Conservation (phyloP, 1,284 basidiomycete species). For the Trichosporon sp. region DNA sequence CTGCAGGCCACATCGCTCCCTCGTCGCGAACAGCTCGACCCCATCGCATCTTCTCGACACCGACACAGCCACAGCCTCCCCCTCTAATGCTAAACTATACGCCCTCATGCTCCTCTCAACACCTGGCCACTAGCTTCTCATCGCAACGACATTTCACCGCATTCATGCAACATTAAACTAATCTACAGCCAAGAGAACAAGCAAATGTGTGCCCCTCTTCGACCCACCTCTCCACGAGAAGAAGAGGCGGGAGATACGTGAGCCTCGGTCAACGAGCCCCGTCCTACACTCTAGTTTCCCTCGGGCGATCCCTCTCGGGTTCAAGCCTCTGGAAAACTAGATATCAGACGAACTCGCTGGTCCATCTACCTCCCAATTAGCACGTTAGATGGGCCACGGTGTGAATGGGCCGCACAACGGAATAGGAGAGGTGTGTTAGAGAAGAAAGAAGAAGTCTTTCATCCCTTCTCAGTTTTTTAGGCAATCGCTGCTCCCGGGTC, state of each 20-base stretch:
- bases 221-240: conserved; percentile 43
- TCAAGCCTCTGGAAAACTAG: conserved; percentile 7
- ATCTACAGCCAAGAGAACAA: no score
- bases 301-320: conserved; percentile 7
- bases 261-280: conserved; percentile 22
- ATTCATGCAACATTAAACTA: no score
- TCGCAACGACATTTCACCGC: no score
- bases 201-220: conserved; percentile 41
- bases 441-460: not conserved
- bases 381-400: conserved; percentile 5
- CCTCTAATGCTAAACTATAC: no score
- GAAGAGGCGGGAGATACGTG: conserved; percentile 47
- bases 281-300: no score
- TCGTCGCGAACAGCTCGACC: not conserved
- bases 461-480: no score
- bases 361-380: conserved; percentile 16
- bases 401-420: conserved; percentile 3
- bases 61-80: no score
- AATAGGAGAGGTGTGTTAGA: conserved; percentile 15
- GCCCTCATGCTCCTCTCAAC: no score
- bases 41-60: not conserved
- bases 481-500: no score
- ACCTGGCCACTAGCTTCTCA: no score
- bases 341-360: not conserved
- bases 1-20: not conserved